Evolutionary conservation across 257 asterid species (phyloP).

Genomic region (Solanum bulbocastanum): DNA sequence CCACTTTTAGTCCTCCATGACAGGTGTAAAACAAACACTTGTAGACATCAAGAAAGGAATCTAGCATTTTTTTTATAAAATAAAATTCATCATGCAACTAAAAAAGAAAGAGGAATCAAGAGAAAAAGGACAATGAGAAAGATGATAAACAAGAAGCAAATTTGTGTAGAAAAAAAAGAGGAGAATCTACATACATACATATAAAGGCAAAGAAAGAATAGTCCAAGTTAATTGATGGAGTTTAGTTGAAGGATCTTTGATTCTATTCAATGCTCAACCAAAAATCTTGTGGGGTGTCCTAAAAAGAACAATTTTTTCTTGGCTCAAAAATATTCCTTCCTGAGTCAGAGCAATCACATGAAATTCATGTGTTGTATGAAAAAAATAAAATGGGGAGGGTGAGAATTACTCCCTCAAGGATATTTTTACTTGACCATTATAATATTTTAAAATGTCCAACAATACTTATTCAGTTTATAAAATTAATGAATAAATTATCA

Average conservation of each 20-base stretch:
- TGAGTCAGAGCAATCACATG: slow-evolving; percentile 1
- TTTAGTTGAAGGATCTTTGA: neutral
- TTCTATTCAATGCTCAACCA: neutral
- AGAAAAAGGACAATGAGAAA: neutral
- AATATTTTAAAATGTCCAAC: no score
- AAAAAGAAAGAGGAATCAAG: neutral
- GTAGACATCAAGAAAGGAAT: neutral
- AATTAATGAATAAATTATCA: no score
- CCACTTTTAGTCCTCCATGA: neutral
- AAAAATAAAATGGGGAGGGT: neutral
- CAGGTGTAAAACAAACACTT: neutral
- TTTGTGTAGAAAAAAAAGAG: neutral
- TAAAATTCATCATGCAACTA: neutral
- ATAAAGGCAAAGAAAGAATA: neutral
- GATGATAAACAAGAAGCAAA: neutral
- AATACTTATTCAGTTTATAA: no score
- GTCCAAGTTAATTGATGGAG: neutral
- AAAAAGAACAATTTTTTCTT: neutral
- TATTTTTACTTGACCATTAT: no score
- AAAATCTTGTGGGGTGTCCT: neutral
- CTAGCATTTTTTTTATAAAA: neutral
- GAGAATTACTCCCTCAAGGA: neutral
- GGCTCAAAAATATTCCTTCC: neutral
- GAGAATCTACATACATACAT: neutral
- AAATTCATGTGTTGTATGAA: neutral